Base-by-base conservation (phyloP, 1,284 basidiomycete species). In the Peniophora sp. region DNA sequence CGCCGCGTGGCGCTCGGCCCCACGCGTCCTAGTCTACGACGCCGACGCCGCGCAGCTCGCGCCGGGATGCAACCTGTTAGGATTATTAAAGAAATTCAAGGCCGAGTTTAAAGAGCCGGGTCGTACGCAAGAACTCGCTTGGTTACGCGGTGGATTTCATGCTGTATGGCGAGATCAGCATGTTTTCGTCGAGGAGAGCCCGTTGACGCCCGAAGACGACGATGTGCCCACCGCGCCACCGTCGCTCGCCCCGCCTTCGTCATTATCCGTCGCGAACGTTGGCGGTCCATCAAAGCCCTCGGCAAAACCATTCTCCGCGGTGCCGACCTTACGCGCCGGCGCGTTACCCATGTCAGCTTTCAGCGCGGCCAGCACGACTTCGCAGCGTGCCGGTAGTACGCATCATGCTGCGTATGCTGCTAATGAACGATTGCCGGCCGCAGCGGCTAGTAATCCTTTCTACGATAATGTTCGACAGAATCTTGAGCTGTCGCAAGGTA, bases 391-490 rank as follows among this genome's bases (percentile, higher is more conserved):
- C 5, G 38, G 19, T n/a, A n/a, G 38, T 8, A n/a, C 16, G 38
- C 38, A 41, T 20, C 38, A 41, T 20, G 19, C 16, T 6, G 16
- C 38, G 8, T 17, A 41, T n/a, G 38, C n/a, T 8, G 19, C n/a
- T 5, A 20, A 20, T 16, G 38, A 41, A 16, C 45, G 60, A 38
- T 59, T 59, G 25, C 54, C 51, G 51, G 23, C 51, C 62, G 65
- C 44, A 79, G 38, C 38, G 16, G 38, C 84, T 2, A 81, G 75
- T 49, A 94, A 93, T 63, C 92, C 92, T 3, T 95, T 95, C 69
- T 95, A 94, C 59, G 94, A 99, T 69, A 89, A 92, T 60, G 92
- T 99, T 59, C 87, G 96, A 27, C 96, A 99, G 67, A 97, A 98
- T 62, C 69, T 87, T 16, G 96, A 99, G 70, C 79, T 97, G 34